Evolutionary conservation across 768 basidiomycete species (phyloP), one percentile per base, ranked within the genome.

Genomic region (Panaeolus cyanescens): DNA sequence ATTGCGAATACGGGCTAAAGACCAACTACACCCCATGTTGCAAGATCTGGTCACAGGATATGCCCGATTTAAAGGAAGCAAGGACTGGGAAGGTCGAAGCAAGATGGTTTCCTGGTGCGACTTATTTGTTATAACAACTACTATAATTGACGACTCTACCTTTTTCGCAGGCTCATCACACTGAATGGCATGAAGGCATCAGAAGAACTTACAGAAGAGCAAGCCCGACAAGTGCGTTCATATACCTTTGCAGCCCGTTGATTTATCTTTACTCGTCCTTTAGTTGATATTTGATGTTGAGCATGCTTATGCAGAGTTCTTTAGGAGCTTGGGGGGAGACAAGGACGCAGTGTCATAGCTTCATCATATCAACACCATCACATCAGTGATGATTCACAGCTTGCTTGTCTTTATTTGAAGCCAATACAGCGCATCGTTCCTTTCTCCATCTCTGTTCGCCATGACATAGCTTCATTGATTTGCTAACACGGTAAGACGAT

Each of bases 141-240:
- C 34, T 40, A 9, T 22, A 22, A n/a, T 37, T 30, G 39, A 31
- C 8, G 17, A 32, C 15, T 20, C 17, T 36, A 20, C 39, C 54
- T 20, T 53, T 42, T 7, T 10, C 32, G 25, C 55, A 96, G 94
- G 95, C 80, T 99, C 37, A 99, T 99, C 68, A 95, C 93, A 4
- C 83, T 99, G 20, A 99, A 99, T 67, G 92, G 88, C 1, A 96
- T 99, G 95, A 94, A 94, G 70, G 97, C 95, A 3, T 94, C 93
- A 10, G 96, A 98, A 66, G 95, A 97, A 74, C 89, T 99, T 31
- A 89, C 91, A 0, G 96, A 99, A 62, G 96, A 99, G 62, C 95
- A 99, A 69, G 90, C 93, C 2, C 79, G 97, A 61, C 95, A 98
- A 84, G 94, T 91, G 59, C 45, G 80, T 72, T n/a, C 22, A 13